These are phyloP conservation scores for Lonicera japonica DNA, from an alignment of 129 eudicot species.

Conservation along the genomic window DNA sequence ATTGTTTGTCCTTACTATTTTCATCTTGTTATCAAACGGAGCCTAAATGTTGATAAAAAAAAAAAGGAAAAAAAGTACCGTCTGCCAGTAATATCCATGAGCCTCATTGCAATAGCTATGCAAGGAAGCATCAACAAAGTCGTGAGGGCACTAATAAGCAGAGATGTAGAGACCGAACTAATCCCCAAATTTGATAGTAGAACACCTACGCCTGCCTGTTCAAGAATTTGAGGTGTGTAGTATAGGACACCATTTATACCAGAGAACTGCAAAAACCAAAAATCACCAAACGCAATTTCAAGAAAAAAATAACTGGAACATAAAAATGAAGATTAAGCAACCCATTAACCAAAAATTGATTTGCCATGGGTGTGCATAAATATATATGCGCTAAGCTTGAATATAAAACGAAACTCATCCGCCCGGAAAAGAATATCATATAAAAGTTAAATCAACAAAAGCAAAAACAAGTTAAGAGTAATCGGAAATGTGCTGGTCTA, in stretches of 20 bases:
- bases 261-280: constrained; percentile 52
- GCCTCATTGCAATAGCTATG: constrained; percentile 90
- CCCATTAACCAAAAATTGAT: not conserved
- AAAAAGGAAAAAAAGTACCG: constrained; percentile 40
- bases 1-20: no score
- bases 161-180: constrained; percentile 61
- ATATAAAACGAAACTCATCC: not conserved
- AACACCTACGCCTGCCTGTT: constrained; percentile 83
- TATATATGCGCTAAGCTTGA: no score
- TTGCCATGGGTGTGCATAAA: no score
- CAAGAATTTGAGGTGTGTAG: constrained; percentile 96
- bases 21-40: no score
- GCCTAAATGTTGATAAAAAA: not conserved
- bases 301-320: not conserved
- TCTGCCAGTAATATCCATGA: constrained; percentile 88
- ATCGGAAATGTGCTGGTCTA: no score
- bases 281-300: not conserved
- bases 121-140: constrained; percentile 90
- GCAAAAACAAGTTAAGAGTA: no score
- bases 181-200: constrained; percentile 72
- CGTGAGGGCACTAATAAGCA: constrained; percentile 67
- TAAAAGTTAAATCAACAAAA: no score
- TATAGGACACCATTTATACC: constrained; percentile 94
- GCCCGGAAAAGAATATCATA: no score
- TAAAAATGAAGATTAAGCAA: not conserved